Base-by-base conservation (phyloP, 2,329 filamentous ascomycete species). In the Aspergillus quadricinctus region DNA sequence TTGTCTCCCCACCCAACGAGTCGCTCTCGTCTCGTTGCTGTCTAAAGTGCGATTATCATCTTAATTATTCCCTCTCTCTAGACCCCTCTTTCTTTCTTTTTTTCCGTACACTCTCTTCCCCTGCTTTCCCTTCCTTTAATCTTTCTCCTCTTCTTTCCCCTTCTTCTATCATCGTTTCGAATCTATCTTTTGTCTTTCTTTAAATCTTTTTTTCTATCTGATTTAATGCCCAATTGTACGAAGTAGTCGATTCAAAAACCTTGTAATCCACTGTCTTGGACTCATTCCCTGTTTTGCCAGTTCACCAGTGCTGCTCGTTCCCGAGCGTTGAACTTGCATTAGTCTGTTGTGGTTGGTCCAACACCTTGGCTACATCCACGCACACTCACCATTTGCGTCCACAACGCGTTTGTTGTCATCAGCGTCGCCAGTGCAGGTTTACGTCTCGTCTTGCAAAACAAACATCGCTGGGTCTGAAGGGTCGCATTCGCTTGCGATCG, bases 11-110 rank as follows among this genome's bases (percentile, higher is more conserved):
- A 65, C 69, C 65, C 66, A 65, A 64, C 65, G 66, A 70, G 67
- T 67, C 65, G 61, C 49, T 60, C 54, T 57, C 61, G 59, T 63
- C 62, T 67, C 58, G 57, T 82, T 82, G 68, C 79, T 46, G 43
- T 46, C 23, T 23, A 17, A 1, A 23, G 11, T 23, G 41, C 21
- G 19, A 23, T 54, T 64, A 56, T 60, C 57, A 60, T 63, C 57
- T 56, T 53, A 35, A 35, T 56, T 57, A 28, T 58, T 50, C 49
- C 46, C 48, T 56, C 53, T n/a, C 48, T 51, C 29, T 48, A 50
- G 61, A 53, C 40, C 31, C 64, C 56, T 43, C 62, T 63, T 60
- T 57, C 35, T 50, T 56, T 54, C 50, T 60, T 41, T 50, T 53
- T 61, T 21, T 27, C n/a, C 21, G 23, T 31, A 50, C 43, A 57